Percentiles rank a stretch among this genome's conserved stretches.
These are phyloP conservation scores for Sporisorium graminicola DNA, from an alignment of 1,284 basidiomycete species.

Conservation along the genomic window DNA sequence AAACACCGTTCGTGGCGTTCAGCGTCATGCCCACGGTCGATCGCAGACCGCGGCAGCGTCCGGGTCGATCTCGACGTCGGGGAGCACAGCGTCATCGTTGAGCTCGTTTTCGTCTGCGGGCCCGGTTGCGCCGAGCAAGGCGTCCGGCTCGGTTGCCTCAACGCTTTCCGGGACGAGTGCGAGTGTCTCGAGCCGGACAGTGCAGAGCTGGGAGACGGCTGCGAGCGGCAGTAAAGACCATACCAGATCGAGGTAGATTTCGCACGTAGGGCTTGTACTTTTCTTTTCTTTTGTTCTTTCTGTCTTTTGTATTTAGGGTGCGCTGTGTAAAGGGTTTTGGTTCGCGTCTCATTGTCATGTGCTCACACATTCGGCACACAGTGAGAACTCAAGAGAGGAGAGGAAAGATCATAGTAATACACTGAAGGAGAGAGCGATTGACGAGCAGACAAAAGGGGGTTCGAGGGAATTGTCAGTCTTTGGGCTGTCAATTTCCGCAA, in stretches of 20 bases:
- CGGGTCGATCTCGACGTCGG: neutral
- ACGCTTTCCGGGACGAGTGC: neutral
- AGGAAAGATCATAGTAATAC: slow-evolving; percentile 18
- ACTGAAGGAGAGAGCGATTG: slow-evolving; percentile 4
- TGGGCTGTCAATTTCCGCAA: slow-evolving; percentile 35
- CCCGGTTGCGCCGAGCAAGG: neutral
- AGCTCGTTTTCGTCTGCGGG: slow-evolving; percentile 1
- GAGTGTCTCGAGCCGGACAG: neutral
- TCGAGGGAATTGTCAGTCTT: neutral
- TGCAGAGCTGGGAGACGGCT: slow-evolving; percentile 8
- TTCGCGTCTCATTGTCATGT: neutral
- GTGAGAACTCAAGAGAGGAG: neutral
- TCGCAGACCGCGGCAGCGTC: neutral
- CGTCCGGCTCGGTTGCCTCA: neutral
- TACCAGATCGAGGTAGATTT: slow-evolving; percentile 7
- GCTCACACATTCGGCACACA: neutral
- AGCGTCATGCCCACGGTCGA: too few species aligned
- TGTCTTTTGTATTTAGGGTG: too few species aligned
- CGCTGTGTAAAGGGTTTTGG: neutral
- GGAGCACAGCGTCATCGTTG: slow-evolving; percentile 6
- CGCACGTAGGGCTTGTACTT: neutral
- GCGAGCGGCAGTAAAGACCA: neutral
- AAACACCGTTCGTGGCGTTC: slow-evolving; percentile 6
- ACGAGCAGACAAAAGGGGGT: neutral
- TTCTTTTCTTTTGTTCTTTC: too few species aligned